Conservation (phyloP, 805 yeast genomes). For the Pichia phayaonensis region DNA sequence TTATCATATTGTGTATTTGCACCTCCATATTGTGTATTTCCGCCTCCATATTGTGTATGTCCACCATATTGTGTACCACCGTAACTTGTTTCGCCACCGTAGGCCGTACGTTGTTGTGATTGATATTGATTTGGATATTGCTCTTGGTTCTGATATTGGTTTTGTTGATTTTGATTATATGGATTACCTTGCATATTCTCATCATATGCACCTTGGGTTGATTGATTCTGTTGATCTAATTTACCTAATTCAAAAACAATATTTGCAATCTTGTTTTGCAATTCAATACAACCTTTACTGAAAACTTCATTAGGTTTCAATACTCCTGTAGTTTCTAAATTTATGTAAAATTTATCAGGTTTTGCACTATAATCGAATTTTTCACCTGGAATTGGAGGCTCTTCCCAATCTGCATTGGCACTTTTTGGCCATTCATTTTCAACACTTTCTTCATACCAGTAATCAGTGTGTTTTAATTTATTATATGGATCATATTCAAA, state of each 20-base stretch:
- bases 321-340: slow-evolving; percentile 88
- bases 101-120: slow-evolving; percentile 8
- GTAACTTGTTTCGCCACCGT: slow-evolving; percentile 10
- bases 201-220: neutral
- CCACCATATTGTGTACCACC: slow-evolving; percentile 15
- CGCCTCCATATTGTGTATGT: slow-evolving; percentile 10
- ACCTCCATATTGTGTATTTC: slow-evolving; percentile 12
- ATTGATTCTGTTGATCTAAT: slow-evolving; percentile 25
- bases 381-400: slow-evolving; percentile 84
- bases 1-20: slow-evolving; percentile 16
- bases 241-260: slow-evolving; percentile 63
- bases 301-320: slow-evolving; percentile 87
- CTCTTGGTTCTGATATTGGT: slow-evolving; percentile 22
- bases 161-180: neutral
- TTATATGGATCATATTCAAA: slow-evolving; percentile 99
- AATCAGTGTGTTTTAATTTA: slow-evolving; percentile 89
- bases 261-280: slow-evolving; percentile 87
- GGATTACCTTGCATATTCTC: neutral
- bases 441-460: slow-evolving; percentile 89
- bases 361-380: slow-evolving; percentile 76
- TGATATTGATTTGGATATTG: slow-evolving; percentile 20
- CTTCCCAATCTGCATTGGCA: slow-evolving; percentile 90
- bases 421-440: slow-evolving; percentile 91
- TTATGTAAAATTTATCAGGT: slow-evolving; percentile 77
- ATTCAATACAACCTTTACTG: slow-evolving; percentile 69